phyloP scores from a whole-genome alignment of 2,329 filamentous ascomycete species.

The Aspergillus aculeatus region DNA sequence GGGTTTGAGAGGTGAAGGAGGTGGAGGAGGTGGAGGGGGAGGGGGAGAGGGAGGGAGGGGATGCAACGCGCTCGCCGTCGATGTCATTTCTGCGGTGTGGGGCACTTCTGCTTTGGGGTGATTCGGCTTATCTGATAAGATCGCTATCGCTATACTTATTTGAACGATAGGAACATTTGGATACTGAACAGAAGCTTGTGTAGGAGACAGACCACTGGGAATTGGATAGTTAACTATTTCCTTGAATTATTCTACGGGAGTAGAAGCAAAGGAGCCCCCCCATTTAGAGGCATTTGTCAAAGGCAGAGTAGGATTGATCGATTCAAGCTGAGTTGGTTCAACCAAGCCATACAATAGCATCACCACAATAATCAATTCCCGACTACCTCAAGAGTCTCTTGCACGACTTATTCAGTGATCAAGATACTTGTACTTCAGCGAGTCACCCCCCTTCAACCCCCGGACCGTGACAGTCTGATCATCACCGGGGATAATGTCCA shows the following conservation, averaged over 20 bases:
- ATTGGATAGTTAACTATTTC: too few relatives aligned
- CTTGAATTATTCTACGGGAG: too few relatives aligned
- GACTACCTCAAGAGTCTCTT: too few relatives aligned
- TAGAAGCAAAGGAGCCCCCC: too few relatives aligned
- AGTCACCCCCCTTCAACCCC: constrained; percentile 21
- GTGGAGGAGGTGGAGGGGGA: neutral
- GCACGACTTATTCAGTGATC: constrained; percentile 19
- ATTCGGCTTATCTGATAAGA: constrained; percentile 17
- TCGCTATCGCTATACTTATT: neutral
- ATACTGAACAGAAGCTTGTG: too few relatives aligned
- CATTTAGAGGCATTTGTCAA: too few relatives aligned
- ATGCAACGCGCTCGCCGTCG: neutral
- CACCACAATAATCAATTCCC: too few relatives aligned
- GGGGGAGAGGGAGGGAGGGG: neutral
- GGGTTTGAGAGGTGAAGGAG: neutral
- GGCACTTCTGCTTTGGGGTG: constrained; percentile 10
- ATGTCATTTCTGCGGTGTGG: constrained; percentile 13
- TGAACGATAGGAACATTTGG: too few relatives aligned
- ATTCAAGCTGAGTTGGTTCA: too few relatives aligned
- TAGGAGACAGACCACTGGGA: too few relatives aligned
- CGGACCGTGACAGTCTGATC: constrained; percentile 44
- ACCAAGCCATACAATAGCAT: too few relatives aligned
- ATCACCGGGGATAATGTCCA: constrained; percentile 60
- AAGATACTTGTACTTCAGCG: constrained; percentile 29
- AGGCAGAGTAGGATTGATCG: too few relatives aligned